Base-by-base conservation (phyloP, 2,329 filamentous ascomycete genomes). In the Penicillium hesseltinei region DNA sequence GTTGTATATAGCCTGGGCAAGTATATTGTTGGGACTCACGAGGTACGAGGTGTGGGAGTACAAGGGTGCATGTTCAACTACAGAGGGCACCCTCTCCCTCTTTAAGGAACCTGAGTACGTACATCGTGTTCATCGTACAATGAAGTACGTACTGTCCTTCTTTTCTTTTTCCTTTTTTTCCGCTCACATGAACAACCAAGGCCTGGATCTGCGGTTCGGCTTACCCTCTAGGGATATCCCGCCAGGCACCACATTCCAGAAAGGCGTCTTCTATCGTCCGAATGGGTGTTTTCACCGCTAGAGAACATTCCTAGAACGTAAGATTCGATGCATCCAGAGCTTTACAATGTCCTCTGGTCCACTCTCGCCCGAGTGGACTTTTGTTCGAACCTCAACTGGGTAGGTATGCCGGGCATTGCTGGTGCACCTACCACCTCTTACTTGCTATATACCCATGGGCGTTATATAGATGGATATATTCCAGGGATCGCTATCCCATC, bases 211-310 rank as follows among this genome's bases (percentile, higher is more conserved):
- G 62, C 61, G 56, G 56, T 61, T 70, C 70, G 70, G 70, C 52
- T 72, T 72, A 67, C 70, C 67, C 33, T 66, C 58, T 70, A 47
- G 42, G 69, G 70, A 52, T 56, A 68, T 71, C 61, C 70, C 68
- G 66, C 60, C 59, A 64, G 57, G 59, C 33, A 65, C 63, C 42
- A 19, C 54, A 53, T 56, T 56, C 46, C 45, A 36, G 25, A 51
- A 39, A 31, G 27, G 39, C 38, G 17, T 10, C 21, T 40, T 50
- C 58, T 64, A 45, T 65, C 62, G 61, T 39, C 63, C 63, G 62
- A 65, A 55, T 59, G 48, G 38, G 33, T 44, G 17, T 31, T 27
- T 43, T 49, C 31, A 51, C 51, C 56, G 50, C 49, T 17, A 45
- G 5, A 43, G 51, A 60, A 58, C 53, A 59, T 56, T 48, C 33